Evolutionary conservation across 1,139 yeast species (phyloP).

Genomic region (Blastobotrys persicus): DNA sequence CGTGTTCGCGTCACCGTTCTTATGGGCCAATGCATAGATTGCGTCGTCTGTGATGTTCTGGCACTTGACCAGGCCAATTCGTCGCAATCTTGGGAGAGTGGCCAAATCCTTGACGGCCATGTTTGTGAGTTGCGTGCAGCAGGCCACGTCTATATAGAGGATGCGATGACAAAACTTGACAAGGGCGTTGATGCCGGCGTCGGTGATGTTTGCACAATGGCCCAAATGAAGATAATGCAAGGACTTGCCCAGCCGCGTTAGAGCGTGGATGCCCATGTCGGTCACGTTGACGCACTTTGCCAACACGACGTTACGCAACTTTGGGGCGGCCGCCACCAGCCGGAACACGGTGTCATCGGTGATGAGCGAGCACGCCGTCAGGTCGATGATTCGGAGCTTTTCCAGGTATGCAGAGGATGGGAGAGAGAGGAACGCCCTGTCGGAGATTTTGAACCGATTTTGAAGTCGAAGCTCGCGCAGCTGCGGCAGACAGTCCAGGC

Average conservation of each 20-base stretch:
- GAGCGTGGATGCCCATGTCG: conserved; percentile 72
- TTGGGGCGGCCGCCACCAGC: conserved; percentile 75
- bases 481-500: conserved; percentile 65
- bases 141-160: conserved; percentile 92
- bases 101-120: conserved; percentile 77
- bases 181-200: conserved; percentile 74
- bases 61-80: conserved; percentile 94
- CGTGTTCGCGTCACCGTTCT: conserved; percentile 43
- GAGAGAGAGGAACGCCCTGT: conserved; percentile 44
- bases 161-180: conserved; percentile 80
- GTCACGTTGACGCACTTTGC: conserved; percentile 89
- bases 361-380: conserved; percentile 79
- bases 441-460: conserved; percentile 68
- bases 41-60: conserved; percentile 86
- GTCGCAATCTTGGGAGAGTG: conserved; percentile 71
- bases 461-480: conserved; percentile 83
- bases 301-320: conserved; percentile 79
- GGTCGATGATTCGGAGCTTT: conserved; percentile 72
- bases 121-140: conserved; percentile 88
- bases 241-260: conserved; percentile 73
- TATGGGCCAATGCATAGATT: conserved; percentile 66
- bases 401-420: conserved; percentile 39
- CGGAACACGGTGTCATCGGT: conserved; percentile 77
- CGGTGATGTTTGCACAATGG: conserved; percentile 89
- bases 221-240: conserved; percentile 91